Evolutionary conservation across 768 basidiomycete species (phyloP).

Genomic region (Phanerochaete carnosa): DNA sequence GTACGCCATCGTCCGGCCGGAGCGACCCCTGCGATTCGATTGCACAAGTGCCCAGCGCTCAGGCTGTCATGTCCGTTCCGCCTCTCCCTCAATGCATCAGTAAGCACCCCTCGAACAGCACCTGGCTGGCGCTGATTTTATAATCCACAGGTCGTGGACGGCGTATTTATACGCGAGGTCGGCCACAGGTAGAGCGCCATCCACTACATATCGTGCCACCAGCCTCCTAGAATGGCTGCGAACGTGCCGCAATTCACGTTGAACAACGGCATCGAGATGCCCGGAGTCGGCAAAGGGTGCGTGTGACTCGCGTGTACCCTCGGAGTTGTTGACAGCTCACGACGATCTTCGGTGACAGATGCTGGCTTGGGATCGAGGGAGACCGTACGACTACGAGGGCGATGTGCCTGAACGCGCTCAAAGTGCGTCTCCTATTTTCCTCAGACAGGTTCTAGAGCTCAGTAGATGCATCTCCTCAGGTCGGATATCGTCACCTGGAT

Average conservation of each 20-base stretch:
- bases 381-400: not conserved
- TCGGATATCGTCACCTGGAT: slow-evolving; percentile 12
- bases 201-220: too few species aligned
- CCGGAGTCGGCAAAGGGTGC: slow-evolving; percentile 5
- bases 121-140: too few species aligned
- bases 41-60: too few species aligned
- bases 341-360: not conserved
- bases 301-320: not conserved
- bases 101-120: too few species aligned
- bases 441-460: not conserved
- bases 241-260: not conserved
- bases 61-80: too few species aligned
- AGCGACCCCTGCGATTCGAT: too few species aligned
- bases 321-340: not conserved
- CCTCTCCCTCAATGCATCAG: too few species aligned
- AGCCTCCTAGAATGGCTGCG: not conserved
- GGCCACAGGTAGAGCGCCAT: too few species aligned
- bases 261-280: slow-evolving; percentile 4
- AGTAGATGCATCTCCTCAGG: not conserved
- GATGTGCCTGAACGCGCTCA: slow-evolving; percentile 7
- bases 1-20: too few species aligned
- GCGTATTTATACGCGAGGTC: too few species aligned
- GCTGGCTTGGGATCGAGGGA: slow-evolving; percentile 8
- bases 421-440: not conserved
- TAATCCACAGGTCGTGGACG: too few species aligned